A percentile compares a stretch with the other conserved stretches of the same genome.
Evolutionary conservation across 2,329 filamentous ascomycete genomes (phyloP).

Genomic region (Cryoendolithus antarcticus): DNA sequence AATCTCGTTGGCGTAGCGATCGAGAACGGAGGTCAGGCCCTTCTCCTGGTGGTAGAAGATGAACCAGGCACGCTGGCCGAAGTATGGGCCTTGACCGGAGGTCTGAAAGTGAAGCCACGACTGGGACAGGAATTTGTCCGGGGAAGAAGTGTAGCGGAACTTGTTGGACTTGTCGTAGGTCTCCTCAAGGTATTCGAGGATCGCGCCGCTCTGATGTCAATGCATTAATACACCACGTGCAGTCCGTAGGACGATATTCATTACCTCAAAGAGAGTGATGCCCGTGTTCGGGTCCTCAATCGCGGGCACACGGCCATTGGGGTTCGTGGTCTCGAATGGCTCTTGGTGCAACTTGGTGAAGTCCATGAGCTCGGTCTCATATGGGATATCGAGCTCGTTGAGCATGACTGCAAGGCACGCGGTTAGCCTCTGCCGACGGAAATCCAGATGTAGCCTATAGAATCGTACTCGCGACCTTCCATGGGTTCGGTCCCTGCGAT

Average conservation of each 20-base stretch:
- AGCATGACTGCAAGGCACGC: constrained; percentile 22
- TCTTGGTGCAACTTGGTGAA: constrained; percentile 14
- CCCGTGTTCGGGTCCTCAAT: constrained; percentile 35
- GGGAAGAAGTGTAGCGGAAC: constrained; percentile 14
- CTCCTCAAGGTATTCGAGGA: constrained; percentile 2
- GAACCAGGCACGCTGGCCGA: constrained; percentile 30
- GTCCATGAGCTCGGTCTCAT: constrained; percentile 24
- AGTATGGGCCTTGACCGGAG: constrained; percentile 31
- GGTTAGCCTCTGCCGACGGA: no score
- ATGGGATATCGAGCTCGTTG: constrained; percentile 32
- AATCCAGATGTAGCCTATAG: no score
- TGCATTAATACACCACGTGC: constrained; percentile 30
- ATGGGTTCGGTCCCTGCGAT: constrained; percentile 27
- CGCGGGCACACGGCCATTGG: constrained; percentile 32
- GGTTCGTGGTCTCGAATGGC: constrained; percentile 30
- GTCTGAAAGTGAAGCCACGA: constrained; percentile 36
- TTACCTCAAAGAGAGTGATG: constrained; percentile 38
- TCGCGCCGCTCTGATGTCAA: constrained; percentile 25
- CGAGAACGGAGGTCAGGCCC: constrained; percentile 30
- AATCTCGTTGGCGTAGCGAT: constrained; percentile 35
- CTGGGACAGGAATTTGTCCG: constrained; percentile 31
- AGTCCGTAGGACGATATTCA: constrained; percentile 39
- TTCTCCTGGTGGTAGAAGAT: constrained; percentile 26
- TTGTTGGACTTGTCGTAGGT: constrained; percentile 21
- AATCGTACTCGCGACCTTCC: constrained; percentile 26